Base-by-base conservation (phyloP, 805 yeast species). In the Zygosaccharomyces kombuchaensis region DNA sequence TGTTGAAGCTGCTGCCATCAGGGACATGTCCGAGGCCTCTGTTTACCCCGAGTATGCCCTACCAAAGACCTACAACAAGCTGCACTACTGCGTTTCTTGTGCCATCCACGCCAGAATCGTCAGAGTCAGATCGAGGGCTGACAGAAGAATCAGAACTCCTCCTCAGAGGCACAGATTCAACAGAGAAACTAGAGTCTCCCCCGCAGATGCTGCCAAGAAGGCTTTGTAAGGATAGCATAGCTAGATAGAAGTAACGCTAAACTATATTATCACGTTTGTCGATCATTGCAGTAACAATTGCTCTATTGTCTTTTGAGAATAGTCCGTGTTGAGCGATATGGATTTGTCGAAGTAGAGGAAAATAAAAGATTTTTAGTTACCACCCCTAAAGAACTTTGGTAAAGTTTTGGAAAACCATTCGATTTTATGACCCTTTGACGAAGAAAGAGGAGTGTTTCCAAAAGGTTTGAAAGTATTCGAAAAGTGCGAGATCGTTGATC, bases 101-200 rank as follows among this genome's bases (percentile, higher is more conserved):
- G 99, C 99, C 68, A 91, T 93, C 68, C 99, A 93, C 84, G 95
- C 96, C 77, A 93, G 96, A 88, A 87, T 93, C 69, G 99, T 93
- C 71, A 93, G 99, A 82, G 99, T 93, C 66, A 93, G 99, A 84
- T 93, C 98, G 61, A 87, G 98, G 82, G 80, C 84, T 66, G 95
- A 90, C 82, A 93, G 99, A 84, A 91, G 93, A 79, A 75, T 86
- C 79, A 90, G 99, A 84, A 71, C 98, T 75, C 98, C 99, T 61
- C 99, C 99, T 67, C 90, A 82, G 71, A 90, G 99, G 79, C 96
- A 84, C 78, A 91, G 99, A 82, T 93, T 87, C 88, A 86, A 82
- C 87, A 80, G 82, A 70, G 96, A 87, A 69, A 91, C 84, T 84
- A 90, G 84, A 77, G 95, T 93, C 69, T 82, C 87, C 76, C 97